These are phyloP conservation scores for Mesembryanthemum crystallinum DNA, from an alignment of 148 eudicot species.

Conservation along the genomic window DNA sequence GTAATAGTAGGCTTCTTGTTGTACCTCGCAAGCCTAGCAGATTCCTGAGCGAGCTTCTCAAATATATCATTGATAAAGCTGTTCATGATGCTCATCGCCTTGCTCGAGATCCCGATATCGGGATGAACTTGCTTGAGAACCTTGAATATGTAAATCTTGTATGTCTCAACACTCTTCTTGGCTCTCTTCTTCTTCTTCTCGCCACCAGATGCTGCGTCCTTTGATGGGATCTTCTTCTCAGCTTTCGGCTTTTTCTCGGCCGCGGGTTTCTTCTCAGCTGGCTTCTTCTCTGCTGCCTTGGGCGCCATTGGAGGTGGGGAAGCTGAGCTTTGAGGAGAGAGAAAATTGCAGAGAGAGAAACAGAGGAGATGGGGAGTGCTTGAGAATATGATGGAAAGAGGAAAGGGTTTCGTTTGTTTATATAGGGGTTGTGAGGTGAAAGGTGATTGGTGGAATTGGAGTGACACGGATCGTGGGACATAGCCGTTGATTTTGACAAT, in stretches of 20 bases:
- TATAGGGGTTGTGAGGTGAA: background rate
- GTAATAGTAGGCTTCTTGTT: slow-evolving; percentile 15
- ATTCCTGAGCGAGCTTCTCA: slow-evolving; percentile 20
- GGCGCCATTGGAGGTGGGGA: slow-evolving; percentile 11
- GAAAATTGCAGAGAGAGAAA: background rate
- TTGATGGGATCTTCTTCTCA: slow-evolving; percentile 10
- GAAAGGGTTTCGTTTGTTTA: background rate
- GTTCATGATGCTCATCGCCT: slow-evolving; percentile 20
- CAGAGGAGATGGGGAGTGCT: background rate
- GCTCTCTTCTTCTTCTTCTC: slow-evolving; percentile 16
- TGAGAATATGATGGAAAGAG: too few relatives aligned
- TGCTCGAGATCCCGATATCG: slow-evolving; percentile 10
- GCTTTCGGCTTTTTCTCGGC: slow-evolving; percentile 18
- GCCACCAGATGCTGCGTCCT: background rate
- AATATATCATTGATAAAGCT: slow-evolving; percentile 11
- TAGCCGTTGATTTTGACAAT: background rate
- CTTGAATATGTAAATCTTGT: slow-evolving; percentile 17
- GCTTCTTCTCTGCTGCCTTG: slow-evolving; percentile 5
- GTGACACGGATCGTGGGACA: slow-evolving; percentile 1
- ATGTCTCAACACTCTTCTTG: slow-evolving; percentile 12
- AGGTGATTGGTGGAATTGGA: slow-evolving; percentile 8
- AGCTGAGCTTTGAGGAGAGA: background rate
- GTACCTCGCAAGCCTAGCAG: background rate
- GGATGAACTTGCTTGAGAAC: slow-evolving; percentile 16
- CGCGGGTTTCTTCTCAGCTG: background rate